Evolutionary conservation across 805 yeast genomes (phyloP).

Genomic region (Cephaloascus fragrans): DNA sequence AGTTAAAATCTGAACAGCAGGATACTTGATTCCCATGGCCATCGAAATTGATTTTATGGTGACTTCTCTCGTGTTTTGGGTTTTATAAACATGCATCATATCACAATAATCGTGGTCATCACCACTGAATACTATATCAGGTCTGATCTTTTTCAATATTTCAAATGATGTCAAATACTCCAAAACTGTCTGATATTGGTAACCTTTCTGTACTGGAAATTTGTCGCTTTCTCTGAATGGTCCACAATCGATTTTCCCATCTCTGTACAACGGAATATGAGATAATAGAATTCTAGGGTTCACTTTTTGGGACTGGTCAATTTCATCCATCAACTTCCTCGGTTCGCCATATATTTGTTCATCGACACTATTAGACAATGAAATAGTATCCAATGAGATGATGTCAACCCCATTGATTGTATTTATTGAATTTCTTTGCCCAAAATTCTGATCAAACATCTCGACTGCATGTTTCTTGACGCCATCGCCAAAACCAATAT

Average conservation of each 20-base stretch:
- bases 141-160: conserved; percentile 50
- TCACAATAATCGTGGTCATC: conserved; percentile 57
- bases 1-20: conserved; percentile 30
- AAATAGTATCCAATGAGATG: conserved; percentile 68
- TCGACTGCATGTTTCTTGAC: conserved; percentile 34
- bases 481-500: conserved; percentile 78
- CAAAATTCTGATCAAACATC: conserved; percentile 22
- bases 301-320: conserved; percentile 10
- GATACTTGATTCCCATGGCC: conserved; percentile 30
- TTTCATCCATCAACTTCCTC: conserved; percentile 34
- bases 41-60: conserved; percentile 28
- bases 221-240: conserved; percentile 54
- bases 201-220: conserved; percentile 68
- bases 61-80: conserved; percentile 14
- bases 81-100: conserved; percentile 1
- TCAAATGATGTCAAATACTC: conserved; percentile 48
- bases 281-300: conserved; percentile 62
- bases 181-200: conserved; percentile 87
- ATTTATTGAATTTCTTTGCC: conserved; percentile 16
- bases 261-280: conserved; percentile 83
- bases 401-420: conserved; percentile 20
- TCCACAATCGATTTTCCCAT: conserved; percentile 55
- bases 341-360: conserved; percentile 27
- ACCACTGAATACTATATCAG: conserved; percentile 72
- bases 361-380: conserved; percentile 54